A percentile compares a stretch with the other conserved stretches of the same genome.
Conservation (phyloP, 305 asterid species). For the Fraxinus nigra region DNA sequence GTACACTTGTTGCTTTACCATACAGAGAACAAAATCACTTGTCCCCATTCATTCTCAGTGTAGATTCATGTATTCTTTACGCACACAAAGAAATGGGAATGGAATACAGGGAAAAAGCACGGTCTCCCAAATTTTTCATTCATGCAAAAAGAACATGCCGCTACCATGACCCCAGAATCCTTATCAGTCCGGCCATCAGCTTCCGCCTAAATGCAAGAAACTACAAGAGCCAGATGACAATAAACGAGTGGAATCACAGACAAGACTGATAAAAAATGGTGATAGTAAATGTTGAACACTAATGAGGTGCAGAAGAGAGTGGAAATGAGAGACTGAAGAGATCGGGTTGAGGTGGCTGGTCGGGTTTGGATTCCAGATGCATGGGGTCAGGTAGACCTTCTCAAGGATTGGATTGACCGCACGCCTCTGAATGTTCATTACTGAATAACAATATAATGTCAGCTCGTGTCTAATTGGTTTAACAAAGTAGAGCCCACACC, state of each 20-base stretch:
- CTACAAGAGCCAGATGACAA: neutral
- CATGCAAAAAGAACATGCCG: constrained; percentile 13
- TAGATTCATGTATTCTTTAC: neutral
- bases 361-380: constrained; percentile 60
- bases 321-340: constrained; percentile 59
- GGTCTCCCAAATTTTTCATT: neutral
- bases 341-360: constrained; percentile 53
- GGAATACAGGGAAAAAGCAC: neutral
- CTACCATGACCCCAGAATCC: constrained; percentile 24
- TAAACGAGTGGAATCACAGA: neutral
- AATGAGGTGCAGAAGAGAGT: constrained; percentile 9
- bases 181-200: neutral
- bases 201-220: neutral
- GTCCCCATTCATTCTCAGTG: constrained; percentile 29
- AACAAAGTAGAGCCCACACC: constrained; percentile 35
- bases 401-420: constrained; percentile 65
- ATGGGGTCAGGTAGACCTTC: constrained; percentile 59
- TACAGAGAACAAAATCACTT: constrained; percentile 26
- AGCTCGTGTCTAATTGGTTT: constrained; percentile 52
- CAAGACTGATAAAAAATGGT: neutral
- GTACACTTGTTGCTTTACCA: constrained; percentile 56
- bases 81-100: neutral
- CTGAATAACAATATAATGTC: constrained; percentile 39
- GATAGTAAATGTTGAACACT: neutral
- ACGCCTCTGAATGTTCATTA: constrained; percentile 42